Evolutionary conservation across 345 rosid genomes (phyloP), one percentile per base, ranked within the genome.

Genomic region (Eucalyptus marginata): DNA sequence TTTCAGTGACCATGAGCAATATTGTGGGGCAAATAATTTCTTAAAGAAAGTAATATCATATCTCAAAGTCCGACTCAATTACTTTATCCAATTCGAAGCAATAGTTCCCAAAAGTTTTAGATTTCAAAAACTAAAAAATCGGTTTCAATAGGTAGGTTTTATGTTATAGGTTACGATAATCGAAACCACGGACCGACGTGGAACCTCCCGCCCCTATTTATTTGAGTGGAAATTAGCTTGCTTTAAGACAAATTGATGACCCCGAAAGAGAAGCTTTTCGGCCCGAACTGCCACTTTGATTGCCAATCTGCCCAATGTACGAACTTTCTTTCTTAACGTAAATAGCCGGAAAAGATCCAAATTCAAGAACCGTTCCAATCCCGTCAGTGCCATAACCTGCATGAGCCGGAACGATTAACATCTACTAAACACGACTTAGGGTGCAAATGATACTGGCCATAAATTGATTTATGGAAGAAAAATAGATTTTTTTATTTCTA

Each of bases 31-130:
- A n/a, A 52, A 52, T 18, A 2, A 52, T 52, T 52, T 0, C 0
- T 18, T 52, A 18, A 51, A 52, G 0, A 52, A 52, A 52, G 0
- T 52, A 0, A 52, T 52, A 3, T 18, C 0, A 18, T 0, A 7
- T 52, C 0, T 52, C 0, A 1, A 52, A 52, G 10, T 52, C 0
- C n/a, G n/a, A 52, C 0, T 52, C 0, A 0, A 52, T 52, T 52
- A 0, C 0, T 52, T 52, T 52, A 1, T 52, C 24, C 1, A 18
- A 52, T 18, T 18, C 0, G 0, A 52, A 52, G 25, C 58, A 52
- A 20, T 52, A 52, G 0, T 20, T 52, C 0, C 0, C 25, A 52
- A 52, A 52, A 52, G 10, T 52, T 52, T 52, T 1, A 20, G 10
- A 52, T 20, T 52, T 52, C 25, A 52, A 8, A 20, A 20, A 1